phyloP scores from a whole-genome alignment of 2,329 filamentous ascomycete genomes.

The Aspergillus brunneoviolaceus region DNA sequence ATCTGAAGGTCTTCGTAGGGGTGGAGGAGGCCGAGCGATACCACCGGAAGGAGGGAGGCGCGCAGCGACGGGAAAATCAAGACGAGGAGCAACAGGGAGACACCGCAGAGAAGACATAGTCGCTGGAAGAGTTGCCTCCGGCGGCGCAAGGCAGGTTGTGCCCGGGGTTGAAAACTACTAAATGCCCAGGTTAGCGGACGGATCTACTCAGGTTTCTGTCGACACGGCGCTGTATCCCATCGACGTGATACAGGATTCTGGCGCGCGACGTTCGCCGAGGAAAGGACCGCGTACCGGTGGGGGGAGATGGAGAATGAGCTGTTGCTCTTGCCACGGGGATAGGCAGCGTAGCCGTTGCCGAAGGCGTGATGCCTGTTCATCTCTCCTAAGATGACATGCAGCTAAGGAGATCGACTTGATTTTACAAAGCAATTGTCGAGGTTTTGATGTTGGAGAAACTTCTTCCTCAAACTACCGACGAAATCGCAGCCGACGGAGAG shows the following conservation, averaged over 20 bases:
- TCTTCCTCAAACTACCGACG: constrained; percentile 5
- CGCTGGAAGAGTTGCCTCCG: constrained; percentile 71
- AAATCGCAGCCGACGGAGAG: constrained; percentile 8
- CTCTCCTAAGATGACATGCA: constrained; percentile 51
- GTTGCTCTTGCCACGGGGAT: constrained; percentile 64
- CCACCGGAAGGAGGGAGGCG: constrained; percentile 59
- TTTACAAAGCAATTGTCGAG: constrained; percentile 8
- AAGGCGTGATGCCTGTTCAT: constrained; percentile 87
- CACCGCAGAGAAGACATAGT: constrained; percentile 57
- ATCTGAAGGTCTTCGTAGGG: constrained; percentile 71
- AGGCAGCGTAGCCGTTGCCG: constrained; percentile 70
- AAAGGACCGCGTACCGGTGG: constrained; percentile 66
- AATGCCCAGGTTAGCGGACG: constrained; percentile 7
- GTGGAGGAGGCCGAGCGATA: constrained; percentile 70
- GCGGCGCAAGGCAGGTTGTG: constrained; percentile 70
- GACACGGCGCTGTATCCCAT: background rate
- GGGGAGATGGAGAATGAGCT: constrained; percentile 82
- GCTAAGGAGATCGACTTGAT: constrained; percentile 7
- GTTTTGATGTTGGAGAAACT: constrained; percentile 14
- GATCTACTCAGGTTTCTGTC: background rate
- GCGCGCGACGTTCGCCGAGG: background rate
- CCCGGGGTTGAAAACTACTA: constrained; percentile 77
- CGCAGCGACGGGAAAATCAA: constrained; percentile 74
- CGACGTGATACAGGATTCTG: background rate
- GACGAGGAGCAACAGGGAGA: constrained; percentile 63